A percentile compares a stretch with the other conserved stretches of the same genome.
Evolutionary conservation across 768 basidiomycete species (phyloP).

Genomic region (Lactarius evosmus): DNA sequence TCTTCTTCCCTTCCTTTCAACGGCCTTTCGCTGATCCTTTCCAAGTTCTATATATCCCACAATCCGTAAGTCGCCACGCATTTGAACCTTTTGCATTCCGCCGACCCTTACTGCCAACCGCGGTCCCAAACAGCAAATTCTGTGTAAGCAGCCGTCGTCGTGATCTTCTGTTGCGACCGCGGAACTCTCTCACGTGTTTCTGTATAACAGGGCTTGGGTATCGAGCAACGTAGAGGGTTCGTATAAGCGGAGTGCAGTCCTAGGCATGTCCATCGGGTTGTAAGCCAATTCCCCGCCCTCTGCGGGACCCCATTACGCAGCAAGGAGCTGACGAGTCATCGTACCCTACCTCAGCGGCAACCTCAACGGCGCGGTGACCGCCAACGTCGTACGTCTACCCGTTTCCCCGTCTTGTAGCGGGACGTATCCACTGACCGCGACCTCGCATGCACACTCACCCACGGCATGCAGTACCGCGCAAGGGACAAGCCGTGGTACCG

Average conservation of each 20-base stretch:
- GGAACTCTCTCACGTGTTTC: slow-evolving; percentile 19
- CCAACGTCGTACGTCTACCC: slow-evolving; percentile 56
- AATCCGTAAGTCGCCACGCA: slow-evolving; percentile 38
- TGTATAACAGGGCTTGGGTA: slow-evolving; percentile 55
- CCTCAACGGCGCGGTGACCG: slow-evolving; percentile 63
- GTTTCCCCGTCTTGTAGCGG: slow-evolving; percentile 1
- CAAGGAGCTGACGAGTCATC: not conserved
- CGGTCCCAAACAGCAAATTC: slow-evolving; percentile 36
- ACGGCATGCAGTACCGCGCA: slow-evolving; percentile 53
- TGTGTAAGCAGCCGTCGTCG: slow-evolving; percentile 39
- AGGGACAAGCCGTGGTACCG: slow-evolving; percentile 64
- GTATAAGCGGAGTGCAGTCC: slow-evolving; percentile 67
- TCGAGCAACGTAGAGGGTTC: slow-evolving; percentile 70
- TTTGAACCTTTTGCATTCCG: not conserved
- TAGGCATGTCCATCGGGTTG: slow-evolving; percentile 68
- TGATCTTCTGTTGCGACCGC: slow-evolving; percentile 18
- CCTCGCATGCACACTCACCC: not conserved
- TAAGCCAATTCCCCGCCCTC: slow-evolving; percentile 18
- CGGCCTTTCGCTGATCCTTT: not conserved
- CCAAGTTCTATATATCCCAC: slow-evolving; percentile 47
- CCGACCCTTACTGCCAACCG: not conserved
- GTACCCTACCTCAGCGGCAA: slow-evolving; percentile 44
- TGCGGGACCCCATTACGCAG: not conserved
- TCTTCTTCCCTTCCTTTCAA: not conserved
- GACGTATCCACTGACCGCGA: not conserved